These are phyloP conservation scores for Tylopilus orsonianus DNA, from an alignment of 1,284 basidiomycete genomes.

Conservation along the genomic window DNA sequence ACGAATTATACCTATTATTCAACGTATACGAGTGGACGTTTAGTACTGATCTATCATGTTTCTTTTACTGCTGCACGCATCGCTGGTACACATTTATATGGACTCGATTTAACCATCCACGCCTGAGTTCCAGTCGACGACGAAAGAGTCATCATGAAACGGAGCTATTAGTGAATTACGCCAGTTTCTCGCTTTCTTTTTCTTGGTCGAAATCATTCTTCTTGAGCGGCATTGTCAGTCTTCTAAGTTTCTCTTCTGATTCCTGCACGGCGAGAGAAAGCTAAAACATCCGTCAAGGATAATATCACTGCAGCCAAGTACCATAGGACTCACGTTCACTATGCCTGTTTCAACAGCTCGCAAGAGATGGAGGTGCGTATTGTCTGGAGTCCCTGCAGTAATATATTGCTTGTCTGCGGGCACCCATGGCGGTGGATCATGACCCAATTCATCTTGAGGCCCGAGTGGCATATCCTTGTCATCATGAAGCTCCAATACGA, in stretches of 20 bases:
- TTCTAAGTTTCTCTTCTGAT: constrained; percentile 61
- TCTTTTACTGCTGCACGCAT: constrained; percentile 13
- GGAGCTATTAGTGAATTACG: constrained; percentile 3
- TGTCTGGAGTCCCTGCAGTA: constrained; percentile 56
- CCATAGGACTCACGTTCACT: constrained; percentile 61
- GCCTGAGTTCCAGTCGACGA: constrained; percentile 4
- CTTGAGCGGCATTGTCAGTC: constrained; percentile 20
- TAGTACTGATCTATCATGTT: constrained; percentile 38
- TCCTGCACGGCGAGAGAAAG: constrained; percentile 78
- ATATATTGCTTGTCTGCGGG: constrained; percentile 66
- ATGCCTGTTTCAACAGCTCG: constrained; percentile 84
- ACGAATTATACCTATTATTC: constrained; percentile 81
- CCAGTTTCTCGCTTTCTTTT: constrained; percentile 36
- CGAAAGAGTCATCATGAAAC: background rate
- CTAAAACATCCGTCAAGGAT: constrained; percentile 36
- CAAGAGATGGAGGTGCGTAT: constrained; percentile 65
- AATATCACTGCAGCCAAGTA: background rate
- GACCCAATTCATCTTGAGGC: constrained; percentile 42
- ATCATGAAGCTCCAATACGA: constrained; percentile 80
- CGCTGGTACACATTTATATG: constrained; percentile 9
- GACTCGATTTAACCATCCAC: constrained; percentile 6
- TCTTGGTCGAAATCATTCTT: constrained; percentile 11
- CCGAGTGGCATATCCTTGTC: constrained; percentile 58
- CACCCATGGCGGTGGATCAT: constrained; percentile 75
- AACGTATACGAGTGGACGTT: constrained; percentile 85